Base-by-base conservation (phyloP, 495 filamentous ascomycete genomes). In the Aspergillus campestris region DNA sequence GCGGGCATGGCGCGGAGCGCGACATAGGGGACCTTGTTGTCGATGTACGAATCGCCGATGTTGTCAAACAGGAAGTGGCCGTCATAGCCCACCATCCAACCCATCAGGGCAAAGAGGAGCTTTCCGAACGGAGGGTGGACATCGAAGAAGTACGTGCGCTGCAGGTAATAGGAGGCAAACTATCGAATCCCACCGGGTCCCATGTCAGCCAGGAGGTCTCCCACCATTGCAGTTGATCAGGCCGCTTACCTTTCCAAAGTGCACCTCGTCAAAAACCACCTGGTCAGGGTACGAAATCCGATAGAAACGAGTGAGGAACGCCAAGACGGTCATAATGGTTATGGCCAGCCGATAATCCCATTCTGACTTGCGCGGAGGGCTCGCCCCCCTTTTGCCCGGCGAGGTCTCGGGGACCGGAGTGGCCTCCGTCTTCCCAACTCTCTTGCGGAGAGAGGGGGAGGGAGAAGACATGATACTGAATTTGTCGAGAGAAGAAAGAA, bases 61-160 rank as follows among this genome's bases (percentile, higher is more conserved):
- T 97, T 99, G 46, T 97, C 92, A 69, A 99, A 99, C 62, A 90
- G 79, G 67, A 97, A 99, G 57, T 90, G 83, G 48, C 92, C 92
- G 70, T 96, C 89, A 60, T 94, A 99, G 56, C 92, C 92, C 14
- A 83, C 69, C 43, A 99, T 75, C 91, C 91, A 99, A 53, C 92
- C 92, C 74, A 95, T 89, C 32, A 97, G 78, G 45, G 92, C 92
- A 47, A 78, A 74, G 8, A 78, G 62, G 29, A 78, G 68, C 52
- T 78, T 77, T 64, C 86, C 92, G 56, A 99, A 95, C 7, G 92
- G 92, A 38, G 92, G 92, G 65, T 99, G 92, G 36, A 99, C 92
- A 75, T 99, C 92, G 79, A 99, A 99, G 79, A 99, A 99, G 71
- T 97, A 99, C 28, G 89, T 97, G 61, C 88, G 83, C 69, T 96